A percentile compares a stretch with the other conserved stretches of the same genome.
These are phyloP conservation scores for Thraustochytrium striatum DNA, from an alignment of 352 stramenopile genomes.

Conservation along the genomic window DNA sequence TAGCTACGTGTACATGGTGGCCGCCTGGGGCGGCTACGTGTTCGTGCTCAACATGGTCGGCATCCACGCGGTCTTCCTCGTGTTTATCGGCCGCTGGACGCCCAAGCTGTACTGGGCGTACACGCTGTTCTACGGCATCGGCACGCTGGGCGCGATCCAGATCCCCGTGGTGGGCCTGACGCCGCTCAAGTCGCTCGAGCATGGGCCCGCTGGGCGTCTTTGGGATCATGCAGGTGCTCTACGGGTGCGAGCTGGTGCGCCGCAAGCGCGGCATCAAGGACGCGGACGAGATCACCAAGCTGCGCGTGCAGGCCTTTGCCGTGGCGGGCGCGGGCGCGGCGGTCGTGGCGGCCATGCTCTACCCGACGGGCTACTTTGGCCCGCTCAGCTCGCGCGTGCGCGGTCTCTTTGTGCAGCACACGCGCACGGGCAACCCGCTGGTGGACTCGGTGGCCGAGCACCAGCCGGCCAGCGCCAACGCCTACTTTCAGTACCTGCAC, in stretches of 20 bases:
- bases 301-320: slow-evolving; percentile 59
- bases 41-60: slow-evolving; percentile 99
- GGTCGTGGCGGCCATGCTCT: slow-evolving; percentile 50
- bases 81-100: slow-evolving; percentile 86
- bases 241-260: slow-evolving; percentile 24
- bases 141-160: slow-evolving; percentile 90
- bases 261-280: slow-evolving; percentile 56
- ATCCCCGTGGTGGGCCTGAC: slow-evolving; percentile 96
- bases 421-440: slow-evolving; percentile 73
- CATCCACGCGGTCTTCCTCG: slow-evolving; percentile 87
- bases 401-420: slow-evolving; percentile 74
- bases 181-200: slow-evolving; percentile 79
- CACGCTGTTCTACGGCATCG: slow-evolving; percentile 92
- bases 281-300: neutral
- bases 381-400: slow-evolving; percentile 67
- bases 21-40: slow-evolving; percentile 92
- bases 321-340: slow-evolving; percentile 49
- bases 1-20: slow-evolving; percentile 95
- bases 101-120: slow-evolving; percentile 92
- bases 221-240: slow-evolving; percentile 69
- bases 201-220: slow-evolving; percentile 87
- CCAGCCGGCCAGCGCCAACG: slow-evolving; percentile 86
- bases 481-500: slow-evolving; percentile 87
- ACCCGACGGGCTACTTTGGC: slow-evolving; percentile 68
- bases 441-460: slow-evolving; percentile 87